Evolutionary conservation across 73 alveolate genomes (phyloP).

Genomic region (Tetrahymena thermophila): DNA sequence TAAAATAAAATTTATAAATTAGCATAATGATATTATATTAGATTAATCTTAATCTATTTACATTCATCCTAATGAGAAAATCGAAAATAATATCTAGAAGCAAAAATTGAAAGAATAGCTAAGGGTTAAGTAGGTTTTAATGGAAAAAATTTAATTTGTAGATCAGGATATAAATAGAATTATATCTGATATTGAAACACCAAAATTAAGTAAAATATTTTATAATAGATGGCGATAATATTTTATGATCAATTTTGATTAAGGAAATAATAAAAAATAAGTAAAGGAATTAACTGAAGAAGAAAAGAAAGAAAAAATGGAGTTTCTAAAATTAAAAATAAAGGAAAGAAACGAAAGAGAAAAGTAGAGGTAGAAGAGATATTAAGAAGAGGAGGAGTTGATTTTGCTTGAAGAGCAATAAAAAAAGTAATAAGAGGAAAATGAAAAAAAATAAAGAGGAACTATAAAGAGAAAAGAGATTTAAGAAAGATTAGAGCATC

Average conservation of each 20-base stretch:
- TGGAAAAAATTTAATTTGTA: not conserved
- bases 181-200: not conserved
- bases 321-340: conserved; percentile 13
- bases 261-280: not conserved
- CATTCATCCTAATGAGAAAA: not conserved
- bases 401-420: not conserved
- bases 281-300: not conserved
- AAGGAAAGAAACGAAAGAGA: conserved; percentile 36
- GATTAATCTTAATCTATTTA: not conserved
- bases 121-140: not conserved
- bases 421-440: not conserved
- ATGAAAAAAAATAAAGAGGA: not conserved
- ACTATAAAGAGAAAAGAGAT: conserved; percentile 14
- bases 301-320: conserved; percentile 1
- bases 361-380: conserved; percentile 1
- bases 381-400: not conserved
- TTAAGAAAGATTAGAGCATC: conserved; percentile 2
- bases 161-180: not conserved
- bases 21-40: not conserved
- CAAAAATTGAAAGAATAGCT: not conserved
- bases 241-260: not conserved
- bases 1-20: not conserved
- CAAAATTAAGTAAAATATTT: not conserved
- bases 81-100: not conserved
- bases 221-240: too few relatives aligned